Conservation (phyloP, 1,284 basidiomycete species). For the Coniferiporia sulphurascens region DNA sequence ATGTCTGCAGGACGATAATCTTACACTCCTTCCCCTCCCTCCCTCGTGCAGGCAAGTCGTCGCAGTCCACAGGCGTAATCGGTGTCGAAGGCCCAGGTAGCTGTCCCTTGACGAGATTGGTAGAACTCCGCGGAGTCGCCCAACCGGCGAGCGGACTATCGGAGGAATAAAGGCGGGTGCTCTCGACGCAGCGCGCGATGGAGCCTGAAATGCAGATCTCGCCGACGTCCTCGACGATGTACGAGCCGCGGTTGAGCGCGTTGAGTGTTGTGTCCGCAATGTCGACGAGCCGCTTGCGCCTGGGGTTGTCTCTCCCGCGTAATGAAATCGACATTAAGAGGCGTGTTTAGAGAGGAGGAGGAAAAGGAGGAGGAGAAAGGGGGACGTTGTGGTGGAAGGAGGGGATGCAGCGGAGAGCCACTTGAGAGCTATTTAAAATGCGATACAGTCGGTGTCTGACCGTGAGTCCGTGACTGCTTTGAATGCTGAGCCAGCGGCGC, state of each 20-base stretch:
- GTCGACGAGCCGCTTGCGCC: slow-evolving; percentile 23
- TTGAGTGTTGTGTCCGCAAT: slow-evolving; percentile 30
- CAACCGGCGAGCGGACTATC: slow-evolving; percentile 36
- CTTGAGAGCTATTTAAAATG: no score
- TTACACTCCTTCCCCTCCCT: slow-evolving; percentile 13
- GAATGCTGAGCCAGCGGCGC: no score
- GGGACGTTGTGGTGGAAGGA: not conserved
- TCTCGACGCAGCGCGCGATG: slow-evolving; percentile 31
- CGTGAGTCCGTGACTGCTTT: no score
- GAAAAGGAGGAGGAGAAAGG: no score
- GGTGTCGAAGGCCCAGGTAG: slow-evolving; percentile 25
- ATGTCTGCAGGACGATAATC: slow-evolving; percentile 15
- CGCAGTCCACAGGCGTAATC: not conserved
- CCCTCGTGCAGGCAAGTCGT: not conserved
- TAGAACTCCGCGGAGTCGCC: slow-evolving; percentile 21
- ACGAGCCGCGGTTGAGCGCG: slow-evolving; percentile 27
- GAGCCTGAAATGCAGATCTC: slow-evolving; percentile 31
- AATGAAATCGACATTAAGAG: not conserved
- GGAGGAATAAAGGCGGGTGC: slow-evolving; percentile 39
- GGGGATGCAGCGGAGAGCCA: not conserved
- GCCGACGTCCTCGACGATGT: slow-evolving; percentile 21
- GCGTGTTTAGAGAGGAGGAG: not conserved
- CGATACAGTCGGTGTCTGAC: no score
- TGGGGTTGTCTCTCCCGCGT: slow-evolving; percentile 13
- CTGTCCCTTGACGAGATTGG: slow-evolving; percentile 9